These are phyloP conservation scores for Exophiala spinifera DNA, from an alignment of 2,329 filamentous ascomycete species.

Conservation along the genomic window DNA sequence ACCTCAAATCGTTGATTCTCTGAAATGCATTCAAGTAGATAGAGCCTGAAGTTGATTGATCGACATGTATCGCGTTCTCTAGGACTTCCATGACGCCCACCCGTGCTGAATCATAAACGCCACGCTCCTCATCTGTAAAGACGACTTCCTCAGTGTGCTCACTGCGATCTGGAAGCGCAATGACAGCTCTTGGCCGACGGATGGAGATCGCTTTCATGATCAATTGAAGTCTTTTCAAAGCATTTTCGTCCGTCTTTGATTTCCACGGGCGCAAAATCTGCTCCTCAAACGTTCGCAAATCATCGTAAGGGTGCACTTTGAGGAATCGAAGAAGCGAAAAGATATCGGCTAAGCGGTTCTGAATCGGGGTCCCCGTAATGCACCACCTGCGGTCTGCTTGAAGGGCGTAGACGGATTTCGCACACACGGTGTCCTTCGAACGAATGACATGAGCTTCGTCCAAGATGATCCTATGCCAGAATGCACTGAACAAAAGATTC, in stretches of 20 bases:
- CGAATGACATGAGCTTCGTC: slow-evolving; percentile 47
- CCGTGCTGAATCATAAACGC: slow-evolving; percentile 9
- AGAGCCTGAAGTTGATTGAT: neutral
- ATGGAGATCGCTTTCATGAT: slow-evolving; percentile 15
- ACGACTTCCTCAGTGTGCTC: neutral
- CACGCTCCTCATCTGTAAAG: slow-evolving; percentile 1
- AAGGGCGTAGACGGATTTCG: slow-evolving; percentile 40
- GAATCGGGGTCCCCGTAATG: slow-evolving; percentile 51
- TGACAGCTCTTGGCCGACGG: slow-evolving; percentile 6
- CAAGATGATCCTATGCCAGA: slow-evolving; percentile 42
- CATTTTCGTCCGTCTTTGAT: slow-evolving; percentile 6
- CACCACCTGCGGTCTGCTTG: slow-evolving; percentile 43
- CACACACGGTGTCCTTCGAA: slow-evolving; percentile 36
- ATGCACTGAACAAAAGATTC: slow-evolving; percentile 33
- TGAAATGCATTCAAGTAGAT: slow-evolving; percentile 45
- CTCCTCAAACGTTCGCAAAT: slow-evolving; percentile 38
- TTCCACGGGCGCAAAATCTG: slow-evolving; percentile 34
- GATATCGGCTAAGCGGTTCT: slow-evolving; percentile 47
- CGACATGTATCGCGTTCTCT: neutral
- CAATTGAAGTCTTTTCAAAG: slow-evolving; percentile 1
- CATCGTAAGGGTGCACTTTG: slow-evolving; percentile 41
- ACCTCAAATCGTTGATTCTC: slow-evolving; percentile 45
- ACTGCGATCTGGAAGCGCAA: slow-evolving; percentile 4
- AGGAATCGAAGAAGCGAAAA: slow-evolving; percentile 46
- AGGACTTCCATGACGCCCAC: slow-evolving; percentile 13